phyloP scores from a whole-genome alignment of 352 stramenopile genomes.

The Pelagophyceae sp. region DNA sequence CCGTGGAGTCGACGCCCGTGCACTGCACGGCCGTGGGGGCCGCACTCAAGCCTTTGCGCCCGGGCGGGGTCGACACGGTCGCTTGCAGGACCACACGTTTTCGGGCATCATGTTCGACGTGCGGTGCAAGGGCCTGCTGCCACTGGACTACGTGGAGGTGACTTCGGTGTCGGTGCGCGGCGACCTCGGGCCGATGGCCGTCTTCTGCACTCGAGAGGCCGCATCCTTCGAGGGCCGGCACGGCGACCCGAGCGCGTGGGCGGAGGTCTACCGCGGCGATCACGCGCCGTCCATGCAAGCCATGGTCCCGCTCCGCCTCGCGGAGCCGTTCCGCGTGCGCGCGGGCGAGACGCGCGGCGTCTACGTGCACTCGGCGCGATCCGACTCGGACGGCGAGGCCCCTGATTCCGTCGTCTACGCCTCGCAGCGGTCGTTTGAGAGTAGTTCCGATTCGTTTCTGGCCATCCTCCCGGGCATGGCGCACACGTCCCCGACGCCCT shows the following conservation, averaged over 20 bases:
- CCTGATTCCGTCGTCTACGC: constrained; percentile 28
- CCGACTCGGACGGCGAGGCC: not conserved
- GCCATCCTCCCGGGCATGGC: constrained; percentile 22
- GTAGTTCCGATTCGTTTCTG: constrained; percentile 23
- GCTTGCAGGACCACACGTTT: constrained; percentile 25
- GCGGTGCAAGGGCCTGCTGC: constrained; percentile 50
- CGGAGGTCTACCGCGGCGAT: constrained; percentile 14
- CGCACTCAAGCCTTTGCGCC: too few relatives aligned
- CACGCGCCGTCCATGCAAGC: not conserved
- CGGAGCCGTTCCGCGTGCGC: not conserved
- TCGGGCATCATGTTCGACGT: constrained; percentile 66
- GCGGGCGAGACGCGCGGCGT: constrained; percentile 20
- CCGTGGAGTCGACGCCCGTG: too few relatives aligned
- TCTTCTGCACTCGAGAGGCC: constrained; percentile 33
- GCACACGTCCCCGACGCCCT: constrained; percentile 22
- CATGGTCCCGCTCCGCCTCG: constrained; percentile 14
- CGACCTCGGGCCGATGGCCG: constrained; percentile 47
- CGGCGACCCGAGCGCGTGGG: constrained; percentile 16
- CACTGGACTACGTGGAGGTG: constrained; percentile 53
- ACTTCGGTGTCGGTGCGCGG: constrained; percentile 50
- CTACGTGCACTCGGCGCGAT: constrained; percentile 25
- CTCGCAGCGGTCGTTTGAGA: constrained; percentile 13
- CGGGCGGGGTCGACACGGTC: too few relatives aligned
- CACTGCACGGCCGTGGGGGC: too few relatives aligned
- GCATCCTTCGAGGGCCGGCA: constrained; percentile 6